Conservation (phyloP, 2,329 filamentous ascomycete genomes). For the Capronia americana region DNA sequence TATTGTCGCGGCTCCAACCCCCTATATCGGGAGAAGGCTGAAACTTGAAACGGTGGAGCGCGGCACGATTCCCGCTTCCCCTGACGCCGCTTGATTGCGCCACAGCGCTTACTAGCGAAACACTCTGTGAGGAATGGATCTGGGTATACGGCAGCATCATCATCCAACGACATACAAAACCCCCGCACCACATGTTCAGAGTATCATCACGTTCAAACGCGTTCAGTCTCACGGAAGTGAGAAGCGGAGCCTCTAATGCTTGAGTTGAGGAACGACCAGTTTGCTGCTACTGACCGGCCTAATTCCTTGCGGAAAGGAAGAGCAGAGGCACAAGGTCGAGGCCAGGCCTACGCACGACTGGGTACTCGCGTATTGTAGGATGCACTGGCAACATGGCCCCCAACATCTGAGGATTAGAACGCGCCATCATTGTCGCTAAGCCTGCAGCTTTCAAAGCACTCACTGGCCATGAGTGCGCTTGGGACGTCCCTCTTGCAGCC, state of each 20-base stretch:
- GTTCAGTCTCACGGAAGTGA: slow-evolving; percentile 6
- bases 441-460: too few species aligned
- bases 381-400: too few species aligned
- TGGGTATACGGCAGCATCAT: not conserved
- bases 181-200: slow-evolving; percentile 4
- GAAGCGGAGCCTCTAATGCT: not conserved
- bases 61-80: slow-evolving; percentile 9
- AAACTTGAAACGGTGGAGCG: not conserved
- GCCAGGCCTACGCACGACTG: too few species aligned
- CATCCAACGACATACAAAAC: not conserved
- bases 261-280: slow-evolving; percentile 5
- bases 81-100: slow-evolving; percentile 12
- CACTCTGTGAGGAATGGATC: not conserved
- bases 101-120: slow-evolving; percentile 6
- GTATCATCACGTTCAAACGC: slow-evolving; percentile 3
- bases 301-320: slow-evolving; percentile 1
- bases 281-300: slow-evolving; percentile 4
- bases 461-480: too few species aligned
- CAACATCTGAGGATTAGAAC: too few species aligned
- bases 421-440: too few species aligned
- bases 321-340: too few species aligned
- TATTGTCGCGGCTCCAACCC: slow-evolving; percentile 7
- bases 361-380: too few species aligned
- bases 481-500: too few species aligned
- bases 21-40: slow-evolving; percentile 4